Base-by-base conservation (phyloP, 2,329 filamentous ascomycete species). In the Aspergillus ochraceoroseus region DNA sequence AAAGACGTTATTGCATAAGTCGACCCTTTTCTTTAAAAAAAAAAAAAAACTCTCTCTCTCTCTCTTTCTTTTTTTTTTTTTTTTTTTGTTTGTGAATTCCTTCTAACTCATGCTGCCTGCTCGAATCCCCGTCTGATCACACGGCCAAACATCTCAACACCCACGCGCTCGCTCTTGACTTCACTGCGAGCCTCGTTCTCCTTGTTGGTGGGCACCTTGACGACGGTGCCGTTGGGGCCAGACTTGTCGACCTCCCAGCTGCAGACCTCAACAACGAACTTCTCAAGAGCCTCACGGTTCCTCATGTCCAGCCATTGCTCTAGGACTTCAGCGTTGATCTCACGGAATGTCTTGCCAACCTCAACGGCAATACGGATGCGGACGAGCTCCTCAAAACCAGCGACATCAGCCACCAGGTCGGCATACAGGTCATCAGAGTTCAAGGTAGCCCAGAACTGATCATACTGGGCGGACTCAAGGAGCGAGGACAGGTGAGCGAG, bases 121-220 rank as follows among this genome's bases (percentile, higher is more conserved):
- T 95, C 88, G 75, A 88, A 95, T 34, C 86, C 84, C 59, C 89
- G 77, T 67, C 84, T 77, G 49, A 95, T 80, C 47, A 94, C 81
- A 54, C 87, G 59, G 15, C 67, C 67, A 51, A 72, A 72, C 66
- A 68, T 68, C 31, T 72, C 69, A 28, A 71, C 56, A 12, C 63
- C 68, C n/a, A 98, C 92, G 52, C 92, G 89, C 75, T 98, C 92
- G 57, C 89, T 80, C 59, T 95, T 94, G 66, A 95, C 85, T 27
- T 88, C 84, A 67, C 92, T 92, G 75, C 94, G 87, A 30, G 88
- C 92, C 78, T 96, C 90, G 66, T 95, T 95, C 70, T 98, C 92
- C 62, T 92, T 86, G 73, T 98, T 98, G 59, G 83, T 74, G 41
- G 92, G 92, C 41, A 98, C 79, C 65, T 79, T 79, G 49, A 95